Evolutionary conservation across 371 early-diverging fungal species (phyloP), one percentile per base, ranked within the genome.

Genomic region (Zychaea mexicana): DNA sequence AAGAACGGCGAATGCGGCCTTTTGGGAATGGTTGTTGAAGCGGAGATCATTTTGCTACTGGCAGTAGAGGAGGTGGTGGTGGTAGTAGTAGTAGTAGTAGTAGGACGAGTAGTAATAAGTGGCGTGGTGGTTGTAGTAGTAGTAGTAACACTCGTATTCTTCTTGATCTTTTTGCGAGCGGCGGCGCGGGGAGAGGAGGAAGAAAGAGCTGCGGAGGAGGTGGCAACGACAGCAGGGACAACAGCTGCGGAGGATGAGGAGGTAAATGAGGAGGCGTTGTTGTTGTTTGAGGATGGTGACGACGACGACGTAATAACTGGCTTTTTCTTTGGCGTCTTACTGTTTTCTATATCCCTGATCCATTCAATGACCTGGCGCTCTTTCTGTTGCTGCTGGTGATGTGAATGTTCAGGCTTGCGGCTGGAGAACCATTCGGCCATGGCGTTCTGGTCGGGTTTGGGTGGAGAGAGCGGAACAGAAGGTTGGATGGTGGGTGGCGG

Each of bases 351-450:
- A 60, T 76, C 69, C n/a, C 62, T 67, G 52, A 79, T 79, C 79
- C 79, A 79, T 30, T 74, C 71, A 6, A 65, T 65, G 9, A 79
- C 74, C 17, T 63, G 67, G 5, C 62, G 66, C 19, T 77, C 65
- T 28, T 71, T 67, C 55, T 32, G 69, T 24, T 31, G 38, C 22
- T 52, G 62, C 33, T 60, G 24, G 27, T 45, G 68, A 46, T 54
- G 52, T 47, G 49, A 49, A 9, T 49, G 21, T 2, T 49, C 49
- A 8, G 49, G 49, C 12, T 57, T 65, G 15, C 58, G 70, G 26
- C 65, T 68, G 2, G 79, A 63, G 52, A 79, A 79, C 74, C 74
- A 79, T 60, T 72, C 77, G 21, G 67, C 64, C 22, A 79, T 49
- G 19, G 77, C 74, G 6, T 31, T 55, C 54, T 62, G 76, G 53